phyloP scores from a whole-genome alignment of 129 eudicot species.

The Tanacetum coccineum region DNA sequence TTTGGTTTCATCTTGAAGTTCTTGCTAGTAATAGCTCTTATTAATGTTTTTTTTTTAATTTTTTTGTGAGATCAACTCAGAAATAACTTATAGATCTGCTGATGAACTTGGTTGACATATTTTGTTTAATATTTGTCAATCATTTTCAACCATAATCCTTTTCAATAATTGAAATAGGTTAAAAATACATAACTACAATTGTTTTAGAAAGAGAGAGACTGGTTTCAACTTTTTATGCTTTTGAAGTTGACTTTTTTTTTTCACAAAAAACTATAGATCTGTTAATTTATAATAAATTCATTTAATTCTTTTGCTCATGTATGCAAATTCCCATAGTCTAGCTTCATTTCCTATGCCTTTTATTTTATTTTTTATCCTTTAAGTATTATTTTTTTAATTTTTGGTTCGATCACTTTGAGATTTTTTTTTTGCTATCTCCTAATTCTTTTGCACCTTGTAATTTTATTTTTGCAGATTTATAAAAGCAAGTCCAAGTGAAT shows the following conservation, averaged over 20 bases:
- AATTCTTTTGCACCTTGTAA: constrained; percentile 4
- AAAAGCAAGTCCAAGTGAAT: constrained; percentile 6
- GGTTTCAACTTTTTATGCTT: constrained; percentile 27
- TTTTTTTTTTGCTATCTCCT: background rate
- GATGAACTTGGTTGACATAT: constrained; percentile 16
- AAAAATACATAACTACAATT: background rate
- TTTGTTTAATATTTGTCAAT: constrained; percentile 2
- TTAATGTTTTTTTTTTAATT: too few relatives aligned
- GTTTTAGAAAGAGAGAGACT: constrained; percentile 27
- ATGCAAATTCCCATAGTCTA: constrained; percentile 18
- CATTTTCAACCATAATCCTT: constrained; percentile 25
- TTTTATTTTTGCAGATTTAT: constrained; percentile 20
- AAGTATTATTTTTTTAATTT: background rate
- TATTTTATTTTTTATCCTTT: background rate
- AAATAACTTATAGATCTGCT: constrained; percentile 24
- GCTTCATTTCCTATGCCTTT: constrained; percentile 17
- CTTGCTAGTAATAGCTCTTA: background rate
- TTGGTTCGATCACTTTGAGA: background rate
- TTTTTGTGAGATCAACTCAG: background rate
- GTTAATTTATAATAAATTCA: constrained; percentile 24
- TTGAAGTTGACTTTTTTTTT: constrained; percentile 33
- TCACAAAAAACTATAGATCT: constrained; percentile 31
- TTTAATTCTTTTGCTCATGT: background rate
- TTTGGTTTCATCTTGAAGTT: constrained; percentile 5
- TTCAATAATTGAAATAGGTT: constrained; percentile 24